A percentile compares a stretch with the other conserved stretches of the same genome.
These are phyloP conservation scores for Fusarium odoratissimum DNA, from an alignment of 2,329 filamentous ascomycete genomes.

Conservation along the genomic window DNA sequence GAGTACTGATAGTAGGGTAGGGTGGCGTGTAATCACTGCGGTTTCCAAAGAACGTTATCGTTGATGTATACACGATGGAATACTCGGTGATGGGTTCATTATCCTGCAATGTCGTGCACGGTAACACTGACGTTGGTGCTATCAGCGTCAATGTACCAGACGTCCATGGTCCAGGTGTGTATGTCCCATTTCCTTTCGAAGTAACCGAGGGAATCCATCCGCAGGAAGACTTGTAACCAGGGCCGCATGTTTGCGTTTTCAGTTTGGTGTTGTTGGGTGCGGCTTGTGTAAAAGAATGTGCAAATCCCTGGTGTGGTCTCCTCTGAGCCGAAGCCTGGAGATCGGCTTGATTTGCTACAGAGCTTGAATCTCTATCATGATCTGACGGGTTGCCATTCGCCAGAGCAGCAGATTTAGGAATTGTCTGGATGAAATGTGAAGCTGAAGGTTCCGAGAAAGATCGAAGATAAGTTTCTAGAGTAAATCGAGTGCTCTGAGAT, in stretches of 20 bases:
- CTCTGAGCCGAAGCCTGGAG: constrained; percentile 6
- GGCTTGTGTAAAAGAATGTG: constrained; percentile 5
- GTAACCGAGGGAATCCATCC: constrained; percentile 19
- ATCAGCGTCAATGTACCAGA: constrained; percentile 21
- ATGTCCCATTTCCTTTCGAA: constrained; percentile 30
- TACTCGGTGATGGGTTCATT: constrained; percentile 53
- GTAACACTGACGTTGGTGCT: constrained; percentile 32
- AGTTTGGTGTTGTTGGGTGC: constrained; percentile 10
- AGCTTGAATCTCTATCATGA: not conserved
- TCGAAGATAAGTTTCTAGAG: not conserved
- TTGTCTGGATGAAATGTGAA: not conserved
- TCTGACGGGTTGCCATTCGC: not conserved
- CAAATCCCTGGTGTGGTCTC: constrained; percentile 15
- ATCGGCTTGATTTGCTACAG: not conserved
- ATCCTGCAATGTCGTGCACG: constrained; percentile 50
- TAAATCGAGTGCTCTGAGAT: not conserved
- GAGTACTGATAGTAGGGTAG: constrained; percentile 55
- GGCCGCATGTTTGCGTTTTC: not conserved
- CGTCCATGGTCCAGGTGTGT: constrained; percentile 11
- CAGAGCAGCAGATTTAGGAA: not conserved
- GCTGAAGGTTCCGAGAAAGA: not conserved
- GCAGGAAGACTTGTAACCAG: not conserved
- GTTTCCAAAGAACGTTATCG: constrained; percentile 61
- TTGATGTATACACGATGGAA: constrained; percentile 61
- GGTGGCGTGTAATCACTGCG: constrained; percentile 60